Conservation (phyloP, 2,329 filamentous ascomycete species). For the Cladosporium sp. region DNA sequence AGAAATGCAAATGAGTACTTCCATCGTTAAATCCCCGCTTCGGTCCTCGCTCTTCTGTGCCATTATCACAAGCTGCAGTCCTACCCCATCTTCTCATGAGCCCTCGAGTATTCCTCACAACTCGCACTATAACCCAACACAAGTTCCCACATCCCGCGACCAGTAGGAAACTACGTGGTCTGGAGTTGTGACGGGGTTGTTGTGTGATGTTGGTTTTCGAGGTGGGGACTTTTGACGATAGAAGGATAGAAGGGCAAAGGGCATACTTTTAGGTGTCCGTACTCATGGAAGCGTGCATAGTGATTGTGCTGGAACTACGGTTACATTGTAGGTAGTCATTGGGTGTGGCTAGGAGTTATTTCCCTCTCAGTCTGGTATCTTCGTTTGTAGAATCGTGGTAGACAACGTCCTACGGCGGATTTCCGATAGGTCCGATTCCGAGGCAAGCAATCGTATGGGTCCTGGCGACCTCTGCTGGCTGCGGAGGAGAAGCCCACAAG, state of each 20-base stretch:
- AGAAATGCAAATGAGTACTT: neutral
- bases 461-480: neutral
- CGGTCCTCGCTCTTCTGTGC: neutral
- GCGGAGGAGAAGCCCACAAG: neutral
- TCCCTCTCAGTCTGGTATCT: neutral
- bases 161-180: neutral
- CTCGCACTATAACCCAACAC: neutral
- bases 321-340: neutral
- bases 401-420: neutral
- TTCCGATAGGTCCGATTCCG: neutral
- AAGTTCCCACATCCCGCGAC: neutral
- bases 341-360: neutral
- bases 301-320: neutral
- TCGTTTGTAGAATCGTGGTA: neutral
- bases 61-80: neutral
- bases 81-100: neutral
- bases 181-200: neutral
- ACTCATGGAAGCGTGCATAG: neutral
- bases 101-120: neutral
- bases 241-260: neutral
- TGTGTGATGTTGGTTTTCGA: neutral
- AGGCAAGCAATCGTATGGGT: neutral
- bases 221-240: neutral
- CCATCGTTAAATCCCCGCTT: neutral
- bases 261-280: neutral